These are phyloP conservation scores for Lavandula angustifolia DNA, from an alignment of 257 asterid genomes.

Conservation along the genomic window DNA sequence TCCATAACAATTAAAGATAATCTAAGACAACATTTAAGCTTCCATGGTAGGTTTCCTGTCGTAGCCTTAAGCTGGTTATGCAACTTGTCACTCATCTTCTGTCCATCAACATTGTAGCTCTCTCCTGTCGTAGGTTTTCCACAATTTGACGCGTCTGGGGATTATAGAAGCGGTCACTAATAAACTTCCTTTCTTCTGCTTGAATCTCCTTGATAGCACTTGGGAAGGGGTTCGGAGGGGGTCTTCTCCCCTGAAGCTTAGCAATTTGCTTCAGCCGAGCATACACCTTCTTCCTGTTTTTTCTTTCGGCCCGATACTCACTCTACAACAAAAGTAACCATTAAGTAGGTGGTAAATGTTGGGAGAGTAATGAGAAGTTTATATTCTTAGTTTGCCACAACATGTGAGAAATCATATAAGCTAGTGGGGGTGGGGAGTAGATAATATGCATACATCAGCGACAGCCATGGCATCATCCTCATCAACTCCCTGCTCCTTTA, in stretches of 20 bases:
- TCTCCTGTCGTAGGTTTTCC: slow-evolving; percentile 51
- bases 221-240: slow-evolving; percentile 80
- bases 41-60: not conserved
- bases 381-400: too few species aligned
- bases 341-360: not conserved
- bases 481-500: slow-evolving; percentile 70
- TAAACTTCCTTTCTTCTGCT: slow-evolving; percentile 68
- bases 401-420: too few species aligned
- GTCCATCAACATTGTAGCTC: slow-evolving; percentile 43
- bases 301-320: slow-evolving; percentile 69
- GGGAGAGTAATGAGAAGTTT: not conserved
- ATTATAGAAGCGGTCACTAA: slow-evolving; percentile 60
- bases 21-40: slow-evolving; percentile 6
- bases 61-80: not conserved
- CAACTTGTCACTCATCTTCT: slow-evolving; percentile 42
- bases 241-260: slow-evolving; percentile 64
- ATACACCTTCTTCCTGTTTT: slow-evolving; percentile 60
- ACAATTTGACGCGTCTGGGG: slow-evolving; percentile 39
- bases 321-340: slow-evolving; percentile 44
- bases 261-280: slow-evolving; percentile 69
- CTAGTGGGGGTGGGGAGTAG: not conserved
- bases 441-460: slow-evolving; percentile 64
- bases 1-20: not conserved
- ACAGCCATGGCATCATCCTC: slow-evolving; percentile 67
- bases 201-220: slow-evolving; percentile 79